phyloP scores from a whole-genome alignment of 2,329 filamentous ascomycete species.

The Ilyonectria sp. region DNA sequence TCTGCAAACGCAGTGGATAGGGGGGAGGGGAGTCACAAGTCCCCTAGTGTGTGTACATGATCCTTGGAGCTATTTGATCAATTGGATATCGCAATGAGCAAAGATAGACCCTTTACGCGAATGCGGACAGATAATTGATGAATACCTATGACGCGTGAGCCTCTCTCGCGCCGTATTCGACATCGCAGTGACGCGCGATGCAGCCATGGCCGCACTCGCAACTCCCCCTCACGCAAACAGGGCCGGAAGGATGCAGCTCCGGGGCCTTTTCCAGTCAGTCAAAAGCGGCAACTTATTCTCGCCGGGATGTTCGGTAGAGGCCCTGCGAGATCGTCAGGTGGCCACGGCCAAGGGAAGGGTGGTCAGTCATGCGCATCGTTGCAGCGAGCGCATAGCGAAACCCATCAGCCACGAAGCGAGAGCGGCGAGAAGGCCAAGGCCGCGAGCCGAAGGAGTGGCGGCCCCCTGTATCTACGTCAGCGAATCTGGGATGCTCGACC shows the following conservation, averaged over 20 bases:
- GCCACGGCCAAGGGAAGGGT: slow-evolving; percentile 6
- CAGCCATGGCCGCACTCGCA: not conserved
- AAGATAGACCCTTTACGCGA: slow-evolving; percentile 18
- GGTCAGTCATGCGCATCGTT: slow-evolving; percentile 20
- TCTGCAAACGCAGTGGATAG: slow-evolving; percentile 2
- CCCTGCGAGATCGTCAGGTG: slow-evolving; percentile 22
- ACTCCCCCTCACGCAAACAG: not conserved
- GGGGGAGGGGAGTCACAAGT: slow-evolving; percentile 7
- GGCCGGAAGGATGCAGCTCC: slow-evolving; percentile 4
- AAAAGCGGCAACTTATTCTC: not conserved
- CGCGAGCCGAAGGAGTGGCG: not conserved
- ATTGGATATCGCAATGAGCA: slow-evolving; percentile 14
- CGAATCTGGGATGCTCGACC: slow-evolving; percentile 2
- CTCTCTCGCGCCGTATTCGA: not conserved
- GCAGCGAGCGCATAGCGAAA: slow-evolving; percentile 24
- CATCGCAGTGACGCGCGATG: slow-evolving; percentile 17
- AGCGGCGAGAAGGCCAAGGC: slow-evolving; percentile 11
- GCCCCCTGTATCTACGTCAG: slow-evolving; percentile 16
- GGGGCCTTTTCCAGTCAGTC: not conserved
- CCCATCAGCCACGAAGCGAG: slow-evolving; percentile 8
- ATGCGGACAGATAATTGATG: slow-evolving; percentile 9
- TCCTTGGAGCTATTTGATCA: slow-evolving; percentile 3
- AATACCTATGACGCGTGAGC: not conserved
- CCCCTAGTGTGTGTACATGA: slow-evolving; percentile 26
- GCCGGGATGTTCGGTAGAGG: slow-evolving; percentile 6